A percentile compares a stretch with the other conserved stretches of the same genome.
phyloP scores from a whole-genome alignment of 768 basidiomycete species.

The Sistotremastrum suecicum region DNA sequence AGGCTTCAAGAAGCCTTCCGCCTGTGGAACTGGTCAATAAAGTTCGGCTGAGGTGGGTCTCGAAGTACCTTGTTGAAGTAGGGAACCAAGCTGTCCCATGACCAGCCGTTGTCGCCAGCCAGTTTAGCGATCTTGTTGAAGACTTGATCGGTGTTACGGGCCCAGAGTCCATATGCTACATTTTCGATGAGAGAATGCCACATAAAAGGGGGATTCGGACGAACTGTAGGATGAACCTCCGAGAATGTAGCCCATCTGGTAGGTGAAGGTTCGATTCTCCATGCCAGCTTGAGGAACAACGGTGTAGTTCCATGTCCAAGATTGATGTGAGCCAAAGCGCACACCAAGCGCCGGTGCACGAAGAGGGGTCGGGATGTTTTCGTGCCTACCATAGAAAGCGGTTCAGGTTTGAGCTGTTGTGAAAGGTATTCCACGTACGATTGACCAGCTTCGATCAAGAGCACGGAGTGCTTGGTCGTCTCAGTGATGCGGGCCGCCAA shows the following conservation, averaged over 20 bases:
- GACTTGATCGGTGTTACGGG: slow-evolving; percentile 2
- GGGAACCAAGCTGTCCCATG: slow-evolving; percentile 2
- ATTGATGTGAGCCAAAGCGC: no score
- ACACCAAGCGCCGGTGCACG: no score
- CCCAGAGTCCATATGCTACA: background rate
- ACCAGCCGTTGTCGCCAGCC: slow-evolving; percentile 3
- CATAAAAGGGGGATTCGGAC: background rate
- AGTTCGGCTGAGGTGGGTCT: no score
- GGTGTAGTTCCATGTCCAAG: slow-evolving; percentile 1
- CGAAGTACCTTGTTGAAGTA: slow-evolving; percentile 1
- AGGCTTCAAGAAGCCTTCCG: no score
- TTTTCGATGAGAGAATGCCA: background rate
- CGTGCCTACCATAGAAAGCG: no score
- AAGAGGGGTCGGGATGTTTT: no score
- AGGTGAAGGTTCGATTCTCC: background rate
- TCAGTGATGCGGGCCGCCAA: slow-evolving; percentile 21
- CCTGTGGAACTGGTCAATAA: no score
- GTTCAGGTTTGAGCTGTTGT: background rate
- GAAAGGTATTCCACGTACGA: slow-evolving; percentile 2
- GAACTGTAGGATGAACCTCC: slow-evolving; percentile 1
- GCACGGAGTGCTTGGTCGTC: slow-evolving; percentile 17
- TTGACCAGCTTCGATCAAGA: slow-evolving; percentile 14
- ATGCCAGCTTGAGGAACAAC: slow-evolving; percentile 1
- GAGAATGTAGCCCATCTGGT: slow-evolving; percentile 1
- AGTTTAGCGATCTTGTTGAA: slow-evolving; percentile 1